Evolutionary conservation across 2,329 filamentous ascomycete species (phyloP).

Genomic region (Claviceps pazoutovae): DNA sequence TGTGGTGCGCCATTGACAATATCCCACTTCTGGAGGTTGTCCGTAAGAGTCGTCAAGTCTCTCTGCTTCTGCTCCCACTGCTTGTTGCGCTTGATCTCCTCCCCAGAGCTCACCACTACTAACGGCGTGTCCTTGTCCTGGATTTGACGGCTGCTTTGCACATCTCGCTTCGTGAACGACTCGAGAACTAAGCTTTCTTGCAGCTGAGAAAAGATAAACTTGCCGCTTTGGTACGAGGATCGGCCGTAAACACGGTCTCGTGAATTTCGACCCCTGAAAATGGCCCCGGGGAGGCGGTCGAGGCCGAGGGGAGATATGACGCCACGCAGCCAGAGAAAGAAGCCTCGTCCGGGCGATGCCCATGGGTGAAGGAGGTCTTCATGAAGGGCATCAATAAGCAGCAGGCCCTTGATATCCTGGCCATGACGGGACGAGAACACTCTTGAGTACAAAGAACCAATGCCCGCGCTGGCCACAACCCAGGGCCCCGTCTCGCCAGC

Average conservation of each 20-base stretch:
- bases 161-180: constrained; percentile 72
- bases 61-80: constrained; percentile 77
- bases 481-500: constrained; percentile 78
- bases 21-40: constrained; percentile 71
- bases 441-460: constrained; percentile 78
- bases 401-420: constrained; percentile 57
- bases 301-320: constrained; percentile 77
- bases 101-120: constrained; percentile 69
- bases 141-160: constrained; percentile 63
- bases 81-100: constrained; percentile 48
- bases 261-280: constrained; percentile 68
- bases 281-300: constrained; percentile 62
- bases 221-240: constrained; percentile 64
- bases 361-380: constrained; percentile 67
- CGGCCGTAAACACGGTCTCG: constrained; percentile 77
- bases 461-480: constrained; percentile 73
- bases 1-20: constrained; percentile 74
- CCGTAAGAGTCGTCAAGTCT: constrained; percentile 67
- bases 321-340: constrained; percentile 75
- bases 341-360: constrained; percentile 56
- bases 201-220: constrained; percentile 76
- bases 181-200: constrained; percentile 85
- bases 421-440: constrained; percentile 81
- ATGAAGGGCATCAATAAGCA: constrained; percentile 80
- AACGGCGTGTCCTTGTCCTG: constrained; percentile 64